Percentiles rank a stretch among this genome's conserved stretches.
Conservation (phyloP, 1,284 basidiomycete species). For the Fomitopsis palustris region DNA sequence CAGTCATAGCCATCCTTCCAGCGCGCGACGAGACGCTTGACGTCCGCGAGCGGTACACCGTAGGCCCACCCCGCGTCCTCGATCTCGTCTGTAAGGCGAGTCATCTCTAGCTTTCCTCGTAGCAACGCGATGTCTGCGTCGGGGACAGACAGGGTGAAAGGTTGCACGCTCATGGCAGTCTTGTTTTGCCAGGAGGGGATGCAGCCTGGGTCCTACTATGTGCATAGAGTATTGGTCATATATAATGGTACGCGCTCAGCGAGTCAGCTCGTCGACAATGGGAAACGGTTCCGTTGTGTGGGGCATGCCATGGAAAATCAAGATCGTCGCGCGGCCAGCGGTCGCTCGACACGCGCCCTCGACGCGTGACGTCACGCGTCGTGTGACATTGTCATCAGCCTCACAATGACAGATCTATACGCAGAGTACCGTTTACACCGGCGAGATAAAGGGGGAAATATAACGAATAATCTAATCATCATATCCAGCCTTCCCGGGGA, state of each 20-base stretch:
- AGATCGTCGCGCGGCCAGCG: neutral
- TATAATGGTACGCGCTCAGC: neutral
- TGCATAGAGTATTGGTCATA: too few relatives aligned
- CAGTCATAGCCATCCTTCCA: slow-evolving; percentile 44
- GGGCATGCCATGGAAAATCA: neutral
- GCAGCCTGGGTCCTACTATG: too few relatives aligned
- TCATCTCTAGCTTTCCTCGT: slow-evolving; percentile 14
- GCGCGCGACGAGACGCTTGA: slow-evolving; percentile 33
- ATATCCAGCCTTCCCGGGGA: slow-evolving; percentile 15
- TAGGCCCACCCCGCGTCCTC: slow-evolving; percentile 35
- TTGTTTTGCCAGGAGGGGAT: too few relatives aligned
- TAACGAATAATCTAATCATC: slow-evolving; percentile 21
- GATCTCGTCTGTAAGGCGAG: slow-evolving; percentile 40
- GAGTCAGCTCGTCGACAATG: neutral
- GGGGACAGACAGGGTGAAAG: neutral
- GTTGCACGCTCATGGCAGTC: neutral
- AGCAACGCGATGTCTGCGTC: slow-evolving; percentile 15
- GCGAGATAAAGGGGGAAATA: too few relatives aligned
- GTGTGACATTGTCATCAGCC: neutral
- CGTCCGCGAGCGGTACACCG: slow-evolving; percentile 36
- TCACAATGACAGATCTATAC: too few relatives aligned
- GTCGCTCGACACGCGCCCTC: neutral
- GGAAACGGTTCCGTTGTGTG: too few relatives aligned
- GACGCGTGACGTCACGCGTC: neutral
- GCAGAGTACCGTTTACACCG: too few relatives aligned